Evolutionary conservation across 495 filamentous ascomycete species (phyloP), one percentile per base, ranked within the genome.

Genomic region (Xylaria curta): DNA sequence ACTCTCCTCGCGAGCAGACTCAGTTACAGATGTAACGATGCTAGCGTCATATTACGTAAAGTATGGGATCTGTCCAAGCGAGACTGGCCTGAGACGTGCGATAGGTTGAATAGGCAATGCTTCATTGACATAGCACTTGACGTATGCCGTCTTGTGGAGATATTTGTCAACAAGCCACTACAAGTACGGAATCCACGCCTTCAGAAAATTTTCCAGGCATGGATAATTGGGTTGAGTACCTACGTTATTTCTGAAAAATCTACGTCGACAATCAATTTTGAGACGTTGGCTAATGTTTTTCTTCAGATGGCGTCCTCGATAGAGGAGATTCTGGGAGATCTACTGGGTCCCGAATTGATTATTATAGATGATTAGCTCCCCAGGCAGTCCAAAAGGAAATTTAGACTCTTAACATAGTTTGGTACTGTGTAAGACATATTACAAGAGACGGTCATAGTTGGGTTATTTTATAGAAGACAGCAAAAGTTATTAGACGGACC

Each of bases 21-120:
- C 17, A 66, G 63, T 15, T 66, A 66, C 46, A 49, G 19, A 66
- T 66, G 63, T 10, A 66, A 66, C 46, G 63, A 66, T 8, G 63
- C 46, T 1, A 66, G 46, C 19, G 31, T 66, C 28, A 28, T 66
- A 8, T 15, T 66, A 36, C 63, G 63, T 1, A 51, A 17, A 19
- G 10, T 51, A 24, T 53, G 10, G 7, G 17, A 66, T 47, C 46
- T 66, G 2, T 66, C 24, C 1, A 66, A 13, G 28, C 28, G 19
- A 1, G 8, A 38, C 13, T 51, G 63, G 63, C 46, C 44, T 8
- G 28, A 28, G 31, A 15, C 28, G 13, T 56, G 53, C 13, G 53
- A 31, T n/a, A 24, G 12, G 4, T 12, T 28, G 2, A 56, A 56
- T 12, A 56, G 53, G 5, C 26, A 36, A 46, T 51, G 46, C 6